phyloP scores from a whole-genome alignment of 148 eudicot genomes.

The Rhododendron molle region DNA sequence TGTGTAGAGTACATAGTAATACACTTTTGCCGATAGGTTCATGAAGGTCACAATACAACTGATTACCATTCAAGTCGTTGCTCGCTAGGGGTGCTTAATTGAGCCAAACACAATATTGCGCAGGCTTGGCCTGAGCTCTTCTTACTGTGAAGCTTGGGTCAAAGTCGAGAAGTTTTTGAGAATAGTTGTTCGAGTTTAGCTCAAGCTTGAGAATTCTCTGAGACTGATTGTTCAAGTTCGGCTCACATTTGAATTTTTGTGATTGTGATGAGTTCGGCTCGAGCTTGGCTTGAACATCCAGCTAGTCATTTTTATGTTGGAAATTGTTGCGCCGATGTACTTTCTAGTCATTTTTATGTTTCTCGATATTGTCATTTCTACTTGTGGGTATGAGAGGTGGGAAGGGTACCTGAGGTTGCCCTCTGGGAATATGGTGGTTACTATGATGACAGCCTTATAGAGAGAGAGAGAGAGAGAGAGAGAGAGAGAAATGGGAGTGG shows the following conservation, averaged over 20 bases:
- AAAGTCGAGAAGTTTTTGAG: background rate
- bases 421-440: no score
- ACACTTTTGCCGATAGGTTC: background rate
- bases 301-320: background rate
- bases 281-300: background rate
- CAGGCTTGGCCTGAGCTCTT: background rate
- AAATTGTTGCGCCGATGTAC: background rate
- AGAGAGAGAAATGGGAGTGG: no score
- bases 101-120: background rate
- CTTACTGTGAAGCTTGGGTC: background rate
- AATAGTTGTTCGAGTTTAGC: background rate
- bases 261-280: background rate
- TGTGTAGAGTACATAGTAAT: background rate
- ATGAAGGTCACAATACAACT: background rate
- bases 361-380: no score
- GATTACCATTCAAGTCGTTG: background rate
- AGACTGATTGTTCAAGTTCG: background rate
- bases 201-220: background rate
- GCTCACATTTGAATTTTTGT: background rate
- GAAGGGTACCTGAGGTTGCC: no score
- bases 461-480: no score
- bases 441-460: no score
- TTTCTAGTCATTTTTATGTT: background rate
- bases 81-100: background rate
- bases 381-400: background rate